Evolutionary conservation across 208 protist genomes (phyloP), one percentile per base, ranked within the genome.

Genomic region (Leishmania martiniquensis): DNA sequence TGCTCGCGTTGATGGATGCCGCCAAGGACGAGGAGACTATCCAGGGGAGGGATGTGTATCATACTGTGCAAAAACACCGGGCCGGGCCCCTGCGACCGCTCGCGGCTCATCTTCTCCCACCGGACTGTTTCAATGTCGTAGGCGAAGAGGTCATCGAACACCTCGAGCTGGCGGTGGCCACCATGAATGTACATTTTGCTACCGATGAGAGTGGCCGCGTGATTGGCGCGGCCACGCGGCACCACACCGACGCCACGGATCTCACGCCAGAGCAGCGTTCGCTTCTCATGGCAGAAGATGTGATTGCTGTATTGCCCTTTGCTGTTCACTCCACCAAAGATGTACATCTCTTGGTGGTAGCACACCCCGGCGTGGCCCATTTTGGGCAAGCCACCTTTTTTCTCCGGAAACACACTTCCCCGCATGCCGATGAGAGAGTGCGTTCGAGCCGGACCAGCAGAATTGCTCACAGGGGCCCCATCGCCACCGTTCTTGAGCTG

Each of bases 101-200:
- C 94, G 55, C 87, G 91, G 62, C 47, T 76, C 34, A 97, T 89
- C 75, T 89, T 93, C 65, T 97, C 94, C 92, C 94, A 97, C 25
- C 89, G 80, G 7, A 76, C 74, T 1, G 81, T 88, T 0, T 85
- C 78, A 49, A 97, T 77, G 60, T 94, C 88, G 60, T 89, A 88
- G 77, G 87, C 81, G 72, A 87, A 97, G 29, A 97, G 55, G 55
- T 96, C 92, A 75, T 96, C 91, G 75, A 96, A 92, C 6, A 95
- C 91, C 37, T 95, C 92, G 15, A 92, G 76, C 59, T 93, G 81
- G 25, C 87, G 82, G 63, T 96, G 85, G 4, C 94, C 94, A 34
- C 94, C 92, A 76, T 89, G 96, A n/a, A 96, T 80, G 81, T 93
- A 86, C 65, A 97, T 92, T 67, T 91, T 93, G 62, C 87, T 90